These are phyloP conservation scores for Micromonas commoda DNA, from an alignment of 139 green algal genomes.

Conservation along the genomic window DNA sequence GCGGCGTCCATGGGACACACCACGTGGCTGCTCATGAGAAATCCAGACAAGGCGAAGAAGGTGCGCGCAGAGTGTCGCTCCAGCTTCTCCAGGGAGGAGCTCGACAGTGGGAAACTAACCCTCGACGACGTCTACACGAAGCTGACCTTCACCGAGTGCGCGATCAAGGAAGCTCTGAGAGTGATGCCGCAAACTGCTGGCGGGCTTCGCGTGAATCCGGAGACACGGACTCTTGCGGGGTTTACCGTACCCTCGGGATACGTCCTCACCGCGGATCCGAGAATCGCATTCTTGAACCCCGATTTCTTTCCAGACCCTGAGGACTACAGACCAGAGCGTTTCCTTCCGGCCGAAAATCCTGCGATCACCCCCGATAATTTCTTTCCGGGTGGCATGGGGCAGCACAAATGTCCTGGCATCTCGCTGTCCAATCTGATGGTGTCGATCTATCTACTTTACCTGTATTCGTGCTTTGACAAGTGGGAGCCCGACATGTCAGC, in stretches of 20 bases:
- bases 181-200: conserved; percentile 6
- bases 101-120: neutral
- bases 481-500: neutral
- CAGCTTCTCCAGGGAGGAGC: neutral
- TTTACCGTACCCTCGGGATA: conserved; percentile 15
- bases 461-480: neutral
- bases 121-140: neutral
- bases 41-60: neutral
- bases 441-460: neutral
- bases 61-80: neutral
- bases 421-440: neutral
- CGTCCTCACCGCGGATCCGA: conserved; percentile 15
- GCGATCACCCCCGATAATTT: neutral
- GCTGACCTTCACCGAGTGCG: neutral
- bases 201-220: conserved; percentile 4
- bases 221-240: neutral
- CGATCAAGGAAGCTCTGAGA: neutral
- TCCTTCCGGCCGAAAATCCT: neutral
- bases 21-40: neutral
- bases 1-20: conserved; percentile 16
- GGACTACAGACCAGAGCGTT: conserved; percentile 6
- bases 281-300: neutral
- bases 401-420: conserved; percentile 19
- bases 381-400: conserved; percentile 18
- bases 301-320: neutral